Evolutionary conservation across 257 asterid species (phyloP).

Genomic region (Scutellaria galericulata): DNA sequence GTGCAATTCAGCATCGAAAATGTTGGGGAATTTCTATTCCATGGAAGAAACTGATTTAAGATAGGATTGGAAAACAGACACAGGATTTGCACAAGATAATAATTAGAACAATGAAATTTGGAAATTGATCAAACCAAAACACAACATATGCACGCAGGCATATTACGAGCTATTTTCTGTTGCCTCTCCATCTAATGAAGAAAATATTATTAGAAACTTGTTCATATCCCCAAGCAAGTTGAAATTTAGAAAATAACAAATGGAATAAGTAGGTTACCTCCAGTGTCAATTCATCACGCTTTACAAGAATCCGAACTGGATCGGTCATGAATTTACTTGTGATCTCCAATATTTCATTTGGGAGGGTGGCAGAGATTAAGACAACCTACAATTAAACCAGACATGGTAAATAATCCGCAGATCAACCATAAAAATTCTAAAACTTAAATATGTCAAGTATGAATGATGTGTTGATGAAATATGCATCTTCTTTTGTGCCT

Average conservation of each 20-base stretch:
- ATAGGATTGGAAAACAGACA: background rate
- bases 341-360: slow-evolving; percentile 91
- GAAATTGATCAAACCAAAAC: background rate
- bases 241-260: background rate
- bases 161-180: background rate
- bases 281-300: slow-evolving; percentile 94
- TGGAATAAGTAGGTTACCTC: slow-evolving; percentile 56
- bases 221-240: background rate
- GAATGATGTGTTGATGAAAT: background rate
- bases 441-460: background rate
- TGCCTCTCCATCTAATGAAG: slow-evolving; percentile 5
- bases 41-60: background rate
- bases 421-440: background rate
- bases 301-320: slow-evolving; percentile 93
- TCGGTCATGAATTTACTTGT: slow-evolving; percentile 97
- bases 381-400: slow-evolving; percentile 62
- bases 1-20: slow-evolving; percentile 10
- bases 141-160: background rate
- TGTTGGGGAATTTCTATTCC: background rate
- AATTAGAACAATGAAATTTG: background rate
- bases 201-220: background rate
- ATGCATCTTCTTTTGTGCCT: background rate
- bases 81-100: background rate
- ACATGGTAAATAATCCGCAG: slow-evolving; percentile 2
- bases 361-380: slow-evolving; percentile 93